Evolutionary conservation across 2,329 filamentous ascomycete species (phyloP).

Genomic region (Plectosphaerella cucumerina): DNA sequence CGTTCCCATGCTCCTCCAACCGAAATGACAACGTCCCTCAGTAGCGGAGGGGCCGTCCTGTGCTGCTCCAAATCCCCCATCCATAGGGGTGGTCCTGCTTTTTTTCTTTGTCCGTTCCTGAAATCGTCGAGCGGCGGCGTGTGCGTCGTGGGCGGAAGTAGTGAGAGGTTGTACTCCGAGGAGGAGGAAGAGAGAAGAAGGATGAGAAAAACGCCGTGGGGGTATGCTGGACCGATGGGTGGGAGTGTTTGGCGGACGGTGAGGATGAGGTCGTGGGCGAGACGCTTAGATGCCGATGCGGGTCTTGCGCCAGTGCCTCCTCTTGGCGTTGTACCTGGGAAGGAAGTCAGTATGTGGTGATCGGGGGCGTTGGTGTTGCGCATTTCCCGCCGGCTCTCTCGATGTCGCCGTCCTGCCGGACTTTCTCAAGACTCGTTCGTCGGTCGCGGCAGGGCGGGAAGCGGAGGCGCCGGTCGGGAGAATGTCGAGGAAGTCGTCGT

Average conservation of each 20-base stretch:
- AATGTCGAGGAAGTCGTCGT: conserved; percentile 38
- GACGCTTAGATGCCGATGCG: conserved; percentile 91
- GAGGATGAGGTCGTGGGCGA: conserved; percentile 34
- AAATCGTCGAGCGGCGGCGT: not conserved
- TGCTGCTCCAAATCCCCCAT: not conserved
- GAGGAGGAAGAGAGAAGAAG: conserved; percentile 18
- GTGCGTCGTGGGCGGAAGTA: conserved; percentile 12
- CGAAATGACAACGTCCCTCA: no score
- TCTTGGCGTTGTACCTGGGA: conserved; percentile 97
- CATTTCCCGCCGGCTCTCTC: not conserved
- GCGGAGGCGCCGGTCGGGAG: not conserved
- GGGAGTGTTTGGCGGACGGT: conserved; percentile 19
- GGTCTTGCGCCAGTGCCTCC: conserved; percentile 99
- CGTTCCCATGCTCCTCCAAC: not conserved
- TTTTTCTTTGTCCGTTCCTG: conserved; percentile 3
- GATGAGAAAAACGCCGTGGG: not conserved
- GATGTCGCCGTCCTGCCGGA: not conserved
- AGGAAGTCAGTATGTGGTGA: not conserved
- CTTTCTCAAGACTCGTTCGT: not conserved
- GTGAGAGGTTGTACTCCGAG: conserved; percentile 15
- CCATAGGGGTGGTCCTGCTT: not conserved
- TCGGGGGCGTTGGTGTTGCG: not conserved
- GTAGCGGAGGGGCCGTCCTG: no score
- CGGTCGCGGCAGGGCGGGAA: not conserved
- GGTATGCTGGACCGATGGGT: conserved; percentile 9